These are phyloP conservation scores for Solanum hybrid DNA, from an alignment of 305 asterid genomes.

Conservation along the genomic window DNA sequence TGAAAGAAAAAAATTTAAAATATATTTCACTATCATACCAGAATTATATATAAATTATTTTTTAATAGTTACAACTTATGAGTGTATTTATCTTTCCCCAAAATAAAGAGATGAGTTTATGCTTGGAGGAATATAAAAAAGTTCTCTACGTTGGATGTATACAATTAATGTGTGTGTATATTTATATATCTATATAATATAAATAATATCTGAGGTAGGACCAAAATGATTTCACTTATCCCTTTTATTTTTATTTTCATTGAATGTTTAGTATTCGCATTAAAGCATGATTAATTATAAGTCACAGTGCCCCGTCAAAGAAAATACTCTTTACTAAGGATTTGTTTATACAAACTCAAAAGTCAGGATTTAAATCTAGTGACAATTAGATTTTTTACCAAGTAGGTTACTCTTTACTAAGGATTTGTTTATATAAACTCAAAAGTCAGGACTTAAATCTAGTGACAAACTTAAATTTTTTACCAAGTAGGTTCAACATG, in stretches of 20 bases:
- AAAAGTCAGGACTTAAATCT: neutral
- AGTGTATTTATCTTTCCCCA: neutral
- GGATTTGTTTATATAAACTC: too few species aligned
- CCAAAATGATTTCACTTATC: neutral
- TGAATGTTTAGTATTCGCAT: too few species aligned
- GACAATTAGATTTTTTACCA: too few species aligned
- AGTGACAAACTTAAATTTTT: fast-evolving
- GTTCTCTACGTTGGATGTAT: neutral
- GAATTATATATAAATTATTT: neutral
- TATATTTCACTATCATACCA: neutral
- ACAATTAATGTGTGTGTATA: neutral
- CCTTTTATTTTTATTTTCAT: neutral
- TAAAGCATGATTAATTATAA: neutral
- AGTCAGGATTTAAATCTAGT: too few species aligned
- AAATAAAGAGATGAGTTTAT: neutral
- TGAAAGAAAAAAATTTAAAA: too few species aligned
- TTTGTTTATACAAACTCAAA: too few species aligned
- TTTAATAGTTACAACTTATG: neutral
- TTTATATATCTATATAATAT: too few species aligned
- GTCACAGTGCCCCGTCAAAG: neutral
- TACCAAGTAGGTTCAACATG: neutral
- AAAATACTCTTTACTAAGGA: neutral
- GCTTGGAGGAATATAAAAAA: neutral
- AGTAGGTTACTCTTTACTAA: too few species aligned
- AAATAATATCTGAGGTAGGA: too few species aligned